These are phyloP conservation scores for Penicillium verhagenii DNA, from an alignment of 495 filamentous ascomycete genomes.

Conservation along the genomic window DNA sequence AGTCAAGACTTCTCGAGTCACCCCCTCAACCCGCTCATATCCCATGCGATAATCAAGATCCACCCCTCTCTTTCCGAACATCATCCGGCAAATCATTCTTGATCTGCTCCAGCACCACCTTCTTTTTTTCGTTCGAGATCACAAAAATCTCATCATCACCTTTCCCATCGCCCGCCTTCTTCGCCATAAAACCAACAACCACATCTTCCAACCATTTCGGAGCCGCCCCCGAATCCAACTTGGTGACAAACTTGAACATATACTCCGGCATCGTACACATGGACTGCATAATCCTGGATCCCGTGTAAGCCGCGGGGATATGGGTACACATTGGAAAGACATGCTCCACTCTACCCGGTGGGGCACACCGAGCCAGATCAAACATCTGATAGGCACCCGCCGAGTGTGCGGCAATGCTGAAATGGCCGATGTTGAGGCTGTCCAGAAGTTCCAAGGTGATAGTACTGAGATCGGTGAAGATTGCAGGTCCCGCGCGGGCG, in stretches of 20 bases:
- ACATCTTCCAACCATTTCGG: not conserved
- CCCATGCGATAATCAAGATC: slow-evolving; percentile 6
- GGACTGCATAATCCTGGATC: slow-evolving; percentile 2
- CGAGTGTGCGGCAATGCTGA: slow-evolving; percentile 8
- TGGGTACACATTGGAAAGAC: slow-evolving; percentile 6
- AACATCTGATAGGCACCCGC: slow-evolving; percentile 4
- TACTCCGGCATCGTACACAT: slow-evolving; percentile 8
- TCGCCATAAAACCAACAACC: not conserved
- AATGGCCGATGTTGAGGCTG: not conserved
- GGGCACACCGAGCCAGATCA: not conserved
- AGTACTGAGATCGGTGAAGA: slow-evolving; percentile 2
- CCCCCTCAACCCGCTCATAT: slow-evolving; percentile 3
- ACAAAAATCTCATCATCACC: not conserved
- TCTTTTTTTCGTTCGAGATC: not conserved
- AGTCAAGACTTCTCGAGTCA: not conserved
- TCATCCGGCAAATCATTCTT: not conserved
- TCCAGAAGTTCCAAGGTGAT: slow-evolving; percentile 8
- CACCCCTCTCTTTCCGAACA: not conserved
- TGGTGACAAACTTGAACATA: slow-evolving; percentile 1
- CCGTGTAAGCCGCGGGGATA: slow-evolving; percentile 2
- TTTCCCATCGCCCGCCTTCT: not conserved
- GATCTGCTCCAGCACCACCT: not conserved
- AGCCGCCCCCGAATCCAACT: not conserved
- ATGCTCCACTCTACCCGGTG: not conserved
- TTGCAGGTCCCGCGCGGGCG: not conserved